These are phyloP conservation scores for Micractinium sp. DNA, from an alignment of 139 green algal genomes.

Conservation along the genomic window DNA sequence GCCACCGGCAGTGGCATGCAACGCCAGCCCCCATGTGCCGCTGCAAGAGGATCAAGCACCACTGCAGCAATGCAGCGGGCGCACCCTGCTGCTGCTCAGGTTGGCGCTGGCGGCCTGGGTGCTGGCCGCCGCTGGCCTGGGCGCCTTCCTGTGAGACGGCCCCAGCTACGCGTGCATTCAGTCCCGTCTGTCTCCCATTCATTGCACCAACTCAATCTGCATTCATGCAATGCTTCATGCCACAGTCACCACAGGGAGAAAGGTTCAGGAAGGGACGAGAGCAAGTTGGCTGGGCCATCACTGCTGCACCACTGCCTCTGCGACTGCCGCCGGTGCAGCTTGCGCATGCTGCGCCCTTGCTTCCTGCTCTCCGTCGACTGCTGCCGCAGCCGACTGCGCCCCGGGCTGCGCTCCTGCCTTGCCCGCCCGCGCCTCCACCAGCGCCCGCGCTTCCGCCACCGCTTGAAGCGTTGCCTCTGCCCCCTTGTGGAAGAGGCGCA, in stretches of 20 bases:
- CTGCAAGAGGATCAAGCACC: background rate
- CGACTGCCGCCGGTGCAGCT: background rate
- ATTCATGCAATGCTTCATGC: background rate
- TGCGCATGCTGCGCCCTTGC: background rate
- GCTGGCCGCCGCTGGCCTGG: background rate
- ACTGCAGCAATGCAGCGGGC: background rate
- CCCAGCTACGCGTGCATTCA: background rate
- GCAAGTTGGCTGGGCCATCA: no score
- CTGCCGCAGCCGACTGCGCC: background rate
- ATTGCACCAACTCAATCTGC: no score
- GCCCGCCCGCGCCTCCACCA: background rate
- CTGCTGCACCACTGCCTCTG: background rate
- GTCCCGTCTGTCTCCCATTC: no score
- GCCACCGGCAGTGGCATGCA: background rate
- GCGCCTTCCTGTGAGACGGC: background rate
- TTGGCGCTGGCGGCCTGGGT: background rate
- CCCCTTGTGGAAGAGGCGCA: constrained; percentile 40
- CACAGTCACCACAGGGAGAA: background rate
- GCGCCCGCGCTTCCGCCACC: background rate
- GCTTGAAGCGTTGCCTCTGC: background rate
- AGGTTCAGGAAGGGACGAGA: background rate
- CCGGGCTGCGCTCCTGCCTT: background rate
- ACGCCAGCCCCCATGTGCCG: background rate
- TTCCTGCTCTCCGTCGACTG: background rate
- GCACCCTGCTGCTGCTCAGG: background rate